These are phyloP conservation scores for Coemansia sp. DNA, from an alignment of 192 early-diverging fungal species.

Conservation along the genomic window DNA sequence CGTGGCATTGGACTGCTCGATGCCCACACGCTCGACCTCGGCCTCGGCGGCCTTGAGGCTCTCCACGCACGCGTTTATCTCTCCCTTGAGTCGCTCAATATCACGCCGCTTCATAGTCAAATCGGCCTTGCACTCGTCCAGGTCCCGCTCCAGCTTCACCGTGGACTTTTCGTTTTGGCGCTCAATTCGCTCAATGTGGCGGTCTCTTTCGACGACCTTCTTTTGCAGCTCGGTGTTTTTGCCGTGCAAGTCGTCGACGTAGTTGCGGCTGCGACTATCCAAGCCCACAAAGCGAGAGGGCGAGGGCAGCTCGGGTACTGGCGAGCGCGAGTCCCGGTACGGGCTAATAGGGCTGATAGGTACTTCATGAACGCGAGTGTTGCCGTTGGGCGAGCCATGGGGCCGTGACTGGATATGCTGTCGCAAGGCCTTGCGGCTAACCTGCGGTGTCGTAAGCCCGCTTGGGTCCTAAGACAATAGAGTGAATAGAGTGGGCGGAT, in stretches of 20 bases:
- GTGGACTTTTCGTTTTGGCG: slow-evolving; percentile 33
- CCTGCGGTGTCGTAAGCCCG: slow-evolving; percentile 41
- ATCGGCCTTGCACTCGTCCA: slow-evolving; percentile 46
- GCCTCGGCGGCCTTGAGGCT: slow-evolving; percentile 30
- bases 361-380: slow-evolving; percentile 6
- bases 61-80: slow-evolving; percentile 19
- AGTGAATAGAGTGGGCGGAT: no score
- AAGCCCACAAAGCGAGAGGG: slow-evolving; percentile 19
- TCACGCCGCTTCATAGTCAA: slow-evolving; percentile 49
- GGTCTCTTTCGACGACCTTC: slow-evolving; percentile 19
- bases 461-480: slow-evolving; percentile 23
- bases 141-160: slow-evolving; percentile 21
- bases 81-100: slow-evolving; percentile 36
- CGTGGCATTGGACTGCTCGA: slow-evolving; percentile 27
- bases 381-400: slow-evolving; percentile 3
- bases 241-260: slow-evolving; percentile 20
- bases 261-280: slow-evolving; percentile 12
- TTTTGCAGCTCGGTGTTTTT: slow-evolving; percentile 40
- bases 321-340: slow-evolving; percentile 17
- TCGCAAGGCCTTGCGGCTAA: slow-evolving; percentile 29
- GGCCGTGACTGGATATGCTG: slow-evolving; percentile 13
- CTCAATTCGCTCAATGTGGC: slow-evolving; percentile 31
- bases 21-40: slow-evolving; percentile 36
- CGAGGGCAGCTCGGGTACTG: slow-evolving; percentile 13
- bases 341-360: slow-evolving; percentile 36